Percentiles rank a stretch among this genome's conserved stretches.
Conservation (phyloP, 164 flowering plant species). For the Dillenia suffruticosa region DNA sequence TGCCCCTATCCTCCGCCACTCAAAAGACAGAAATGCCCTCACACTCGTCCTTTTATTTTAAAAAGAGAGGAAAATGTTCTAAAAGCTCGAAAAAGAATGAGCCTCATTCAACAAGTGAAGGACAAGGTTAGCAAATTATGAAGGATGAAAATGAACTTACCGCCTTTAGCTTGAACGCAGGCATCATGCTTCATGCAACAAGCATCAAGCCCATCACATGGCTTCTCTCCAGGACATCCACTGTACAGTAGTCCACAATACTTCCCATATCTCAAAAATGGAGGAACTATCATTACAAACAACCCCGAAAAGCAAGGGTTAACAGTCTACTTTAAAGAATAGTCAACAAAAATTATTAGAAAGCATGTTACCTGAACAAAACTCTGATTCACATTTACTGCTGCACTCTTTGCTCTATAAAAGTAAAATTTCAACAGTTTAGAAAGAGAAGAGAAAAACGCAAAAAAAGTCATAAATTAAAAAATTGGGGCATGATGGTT, state of each 20-base stretch:
- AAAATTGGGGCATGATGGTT: neutral
- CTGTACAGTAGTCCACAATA: conserved; percentile 89
- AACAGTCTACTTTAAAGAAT: neutral
- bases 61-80: too few relatives aligned
- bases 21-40: too few relatives aligned
- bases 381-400: conserved; percentile 77
- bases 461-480: neutral
- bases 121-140: neutral
- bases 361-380: conserved; percentile 54
- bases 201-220: conserved; percentile 88
- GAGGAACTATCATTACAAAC: conserved; percentile 49
- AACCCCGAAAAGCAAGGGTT: neutral
- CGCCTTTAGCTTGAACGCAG: conserved; percentile 63
- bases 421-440: neutral
- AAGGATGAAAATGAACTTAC: conserved; percentile 28
- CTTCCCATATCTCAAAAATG: conserved; percentile 94
- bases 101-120: too few relatives aligned
- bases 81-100: too few relatives aligned
- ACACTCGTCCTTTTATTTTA: too few relatives aligned
- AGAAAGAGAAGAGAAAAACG: too few relatives aligned
- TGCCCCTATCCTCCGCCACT: too few relatives aligned
- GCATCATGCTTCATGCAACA: conserved; percentile 89
- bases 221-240: conserved; percentile 92
- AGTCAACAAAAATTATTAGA: neutral
- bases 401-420: conserved; percentile 68